phyloP scores from a whole-genome alignment of 1,284 basidiomycete genomes.

The Leccinum pachyderme region DNA sequence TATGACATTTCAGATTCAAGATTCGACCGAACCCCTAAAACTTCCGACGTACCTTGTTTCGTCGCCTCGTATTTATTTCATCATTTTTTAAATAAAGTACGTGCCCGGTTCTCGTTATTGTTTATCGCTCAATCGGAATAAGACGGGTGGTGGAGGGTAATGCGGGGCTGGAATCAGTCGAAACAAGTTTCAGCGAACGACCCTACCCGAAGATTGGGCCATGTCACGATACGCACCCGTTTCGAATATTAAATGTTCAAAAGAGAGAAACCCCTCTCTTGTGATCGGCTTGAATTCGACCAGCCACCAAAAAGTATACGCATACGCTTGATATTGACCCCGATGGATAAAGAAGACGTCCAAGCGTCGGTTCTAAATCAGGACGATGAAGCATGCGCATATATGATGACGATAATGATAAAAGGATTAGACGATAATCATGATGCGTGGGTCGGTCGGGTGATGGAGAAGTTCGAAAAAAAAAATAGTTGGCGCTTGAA shows the following conservation, averaged over 20 bases:
- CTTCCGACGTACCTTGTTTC: neutral
- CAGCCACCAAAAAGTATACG: neutral
- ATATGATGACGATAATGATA: neutral
- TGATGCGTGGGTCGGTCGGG: neutral
- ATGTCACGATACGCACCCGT: neutral
- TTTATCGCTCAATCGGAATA: conserved; percentile 11
- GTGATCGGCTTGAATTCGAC: neutral
- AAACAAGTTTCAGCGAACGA: conserved; percentile 16
- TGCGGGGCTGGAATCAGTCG: conserved; percentile 1
- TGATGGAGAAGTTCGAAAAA: neutral
- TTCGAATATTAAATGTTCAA: neutral
- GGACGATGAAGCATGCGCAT: neutral
- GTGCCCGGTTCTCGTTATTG: neutral
- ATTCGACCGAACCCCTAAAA: conserved; percentile 3
- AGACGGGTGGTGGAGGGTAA: conserved; percentile 1
- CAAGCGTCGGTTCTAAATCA: neutral
- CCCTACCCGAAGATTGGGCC: neutral
- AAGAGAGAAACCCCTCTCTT: neutral
- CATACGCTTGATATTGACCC: neutral
- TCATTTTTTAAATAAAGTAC: neutral
- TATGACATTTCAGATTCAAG: neutral
- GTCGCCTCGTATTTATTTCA: neutral
- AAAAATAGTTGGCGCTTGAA: neutral
- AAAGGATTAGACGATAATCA: neutral
- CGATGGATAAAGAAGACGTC: neutral